A percentile compares a stretch with the other conserved stretches of the same genome.
phyloP scores from a whole-genome alignment of 192 early-diverging fungal genomes.

The Kappamyces sp. region DNA sequence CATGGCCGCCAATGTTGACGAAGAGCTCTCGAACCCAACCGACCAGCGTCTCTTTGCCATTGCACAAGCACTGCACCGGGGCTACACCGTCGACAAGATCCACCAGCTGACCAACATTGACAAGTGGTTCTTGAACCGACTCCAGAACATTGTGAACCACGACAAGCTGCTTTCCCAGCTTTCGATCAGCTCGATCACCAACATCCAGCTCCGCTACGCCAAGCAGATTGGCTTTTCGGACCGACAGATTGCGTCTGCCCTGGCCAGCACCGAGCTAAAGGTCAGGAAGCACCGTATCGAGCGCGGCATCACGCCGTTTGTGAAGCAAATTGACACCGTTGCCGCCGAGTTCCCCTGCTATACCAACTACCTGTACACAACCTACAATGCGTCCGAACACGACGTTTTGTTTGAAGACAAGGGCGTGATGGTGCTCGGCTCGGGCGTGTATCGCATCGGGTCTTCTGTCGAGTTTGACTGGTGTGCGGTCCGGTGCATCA shows the following conservation, averaged over 20 bases:
- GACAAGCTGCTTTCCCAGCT: slow-evolving; percentile 61
- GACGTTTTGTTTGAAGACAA: slow-evolving; percentile 89
- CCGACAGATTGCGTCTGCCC: slow-evolving; percentile 67
- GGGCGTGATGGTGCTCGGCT: slow-evolving; percentile 94
- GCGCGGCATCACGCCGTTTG: slow-evolving; percentile 80
- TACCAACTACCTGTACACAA: slow-evolving; percentile 98
- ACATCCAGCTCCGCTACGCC: slow-evolving; percentile 54
- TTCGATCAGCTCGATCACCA: slow-evolving; percentile 56
- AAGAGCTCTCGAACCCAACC: slow-evolving; percentile 83
- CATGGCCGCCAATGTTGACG: slow-evolving; percentile 70
- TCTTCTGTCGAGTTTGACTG: slow-evolving; percentile 97
- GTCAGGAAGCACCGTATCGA: slow-evolving; percentile 77
- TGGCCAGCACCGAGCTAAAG: slow-evolving; percentile 81
- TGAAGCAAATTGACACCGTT: slow-evolving; percentile 94
- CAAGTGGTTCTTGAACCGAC: slow-evolving; percentile 95
- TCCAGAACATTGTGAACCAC: slow-evolving; percentile 79
- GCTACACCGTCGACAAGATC: slow-evolving; percentile 88
- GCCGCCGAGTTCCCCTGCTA: slow-evolving; percentile 97
- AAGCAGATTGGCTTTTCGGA: slow-evolving; percentile 98
- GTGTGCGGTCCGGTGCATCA: slow-evolving; percentile 96
- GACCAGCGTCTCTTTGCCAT: slow-evolving; percentile 95
- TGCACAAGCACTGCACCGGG: slow-evolving; percentile 87
- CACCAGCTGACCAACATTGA: slow-evolving; percentile 89
- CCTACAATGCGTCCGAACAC: slow-evolving; percentile 91
- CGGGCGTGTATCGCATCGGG: slow-evolving; percentile 97